Evolutionary conservation across 768 basidiomycete genomes (phyloP), one percentile per base, ranked within the genome.

Genomic region (Termitomyces sp.): DNA sequence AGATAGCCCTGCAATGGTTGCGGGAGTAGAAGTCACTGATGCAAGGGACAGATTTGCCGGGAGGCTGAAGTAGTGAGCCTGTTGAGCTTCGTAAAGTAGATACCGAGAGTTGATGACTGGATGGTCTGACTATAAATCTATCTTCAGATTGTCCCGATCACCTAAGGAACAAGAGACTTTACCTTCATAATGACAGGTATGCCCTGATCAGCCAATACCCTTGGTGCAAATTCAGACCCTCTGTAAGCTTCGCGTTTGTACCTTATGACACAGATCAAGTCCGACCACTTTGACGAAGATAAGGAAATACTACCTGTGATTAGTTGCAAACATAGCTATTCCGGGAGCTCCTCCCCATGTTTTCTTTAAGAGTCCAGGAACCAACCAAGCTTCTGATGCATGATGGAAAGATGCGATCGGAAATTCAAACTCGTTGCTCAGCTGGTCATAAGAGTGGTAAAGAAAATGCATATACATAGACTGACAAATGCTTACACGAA

Each of bases 371-470:
- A 89, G 73, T 24, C 85, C 84, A 1, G 94, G 91, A 24, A 95
- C 88, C n/a, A 97, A 80, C 72, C 92, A 97, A 1, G 93, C 85
- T 69, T 96, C 93, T 55, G 92, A 87, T 8, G 93, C 95, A 67
- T 92, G 89, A 65, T 95, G 92, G 67, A 95, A 86, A 6, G 91
- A 88, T 6, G 89, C 83, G 30, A 95, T 78, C 1, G 85, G 81
- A 67, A 93, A 94, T 64, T 92, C 75, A 77, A 95, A 98, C 71
- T 97, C 95, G 68, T 96, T 91, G 36, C 91, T 86, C 50, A 97
- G 79, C 84, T 94, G 33, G 34, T 46, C 4, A 30, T 34, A 42
- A 44, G 45, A 53, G 13, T 39, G 30, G 30, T 51, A 8, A 40
- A 32, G n/a, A 57, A 33, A 40, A 14, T 32, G 36, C 20, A 47